Percentiles rank a stretch among this genome's conserved stretches.
These are phyloP conservation scores for Blastobotrys indianensis DNA, from an alignment of 1,139 yeast species.

Conservation along the genomic window DNA sequence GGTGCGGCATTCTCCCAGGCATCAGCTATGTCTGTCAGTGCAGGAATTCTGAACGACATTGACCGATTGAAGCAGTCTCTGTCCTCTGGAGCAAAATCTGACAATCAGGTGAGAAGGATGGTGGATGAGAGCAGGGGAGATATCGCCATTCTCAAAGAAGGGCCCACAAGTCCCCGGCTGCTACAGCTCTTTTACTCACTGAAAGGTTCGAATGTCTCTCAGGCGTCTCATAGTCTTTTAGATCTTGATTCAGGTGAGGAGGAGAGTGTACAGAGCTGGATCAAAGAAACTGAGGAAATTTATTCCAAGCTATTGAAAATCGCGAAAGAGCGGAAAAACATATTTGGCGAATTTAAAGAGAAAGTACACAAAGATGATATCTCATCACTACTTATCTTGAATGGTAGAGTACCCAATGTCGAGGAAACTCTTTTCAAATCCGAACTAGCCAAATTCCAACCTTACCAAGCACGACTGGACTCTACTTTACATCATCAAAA, in stretches of 20 bases:
- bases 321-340: slow-evolving; percentile 54
- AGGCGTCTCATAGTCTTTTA: slow-evolving; percentile 39
- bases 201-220: slow-evolving; percentile 17
- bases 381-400: slow-evolving; percentile 65
- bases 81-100: slow-evolving; percentile 63
- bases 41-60: slow-evolving; percentile 45
- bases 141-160: slow-evolving; percentile 34
- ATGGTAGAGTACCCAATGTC: slow-evolving; percentile 51
- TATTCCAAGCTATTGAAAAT: slow-evolving; percentile 42
- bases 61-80: slow-evolving; percentile 58
- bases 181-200: slow-evolving; percentile 24
- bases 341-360: slow-evolving; percentile 60
- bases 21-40: slow-evolving; percentile 32
- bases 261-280: slow-evolving; percentile 34
- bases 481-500: slow-evolving; percentile 62
- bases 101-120: slow-evolving; percentile 47
- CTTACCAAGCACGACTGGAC: slow-evolving; percentile 61
- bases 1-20: slow-evolving; percentile 39
- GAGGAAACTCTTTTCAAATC: slow-evolving; percentile 60
- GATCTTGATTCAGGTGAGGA: slow-evolving; percentile 52
- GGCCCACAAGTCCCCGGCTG: slow-evolving; percentile 30
- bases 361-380: slow-evolving; percentile 81
- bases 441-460: slow-evolving; percentile 73
- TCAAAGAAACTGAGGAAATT: slow-evolving; percentile 42
- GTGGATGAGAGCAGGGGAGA: slow-evolving; percentile 36